Conservation (phyloP, 768 basidiomycete genomes). For the Tylopilus felleus region DNA sequence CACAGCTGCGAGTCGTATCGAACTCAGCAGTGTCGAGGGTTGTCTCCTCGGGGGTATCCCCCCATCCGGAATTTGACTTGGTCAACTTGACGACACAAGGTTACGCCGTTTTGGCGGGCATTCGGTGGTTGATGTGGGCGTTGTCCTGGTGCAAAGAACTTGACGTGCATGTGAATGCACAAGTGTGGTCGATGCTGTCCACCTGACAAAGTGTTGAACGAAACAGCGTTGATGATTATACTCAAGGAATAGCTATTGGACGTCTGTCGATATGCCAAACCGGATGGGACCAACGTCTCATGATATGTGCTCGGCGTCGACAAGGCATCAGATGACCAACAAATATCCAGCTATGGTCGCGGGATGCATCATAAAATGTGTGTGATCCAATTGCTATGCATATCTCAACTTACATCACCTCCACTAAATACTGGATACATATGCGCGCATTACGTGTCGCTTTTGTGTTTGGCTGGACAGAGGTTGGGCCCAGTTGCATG, state of each 20-base stretch:
- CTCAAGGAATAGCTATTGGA: no score
- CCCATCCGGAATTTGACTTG: not conserved
- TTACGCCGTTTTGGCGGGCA: not conserved
- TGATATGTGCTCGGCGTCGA: not conserved
- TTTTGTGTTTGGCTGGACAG: constrained; percentile 13
- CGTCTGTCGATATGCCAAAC: not conserved
- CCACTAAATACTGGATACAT: constrained; percentile 13
- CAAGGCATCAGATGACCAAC: not conserved
- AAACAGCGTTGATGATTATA: no score
- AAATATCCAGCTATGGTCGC: not conserved
- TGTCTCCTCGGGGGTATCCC: not conserved
- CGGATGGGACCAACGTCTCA: not conserved
- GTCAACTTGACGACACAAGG: not conserved
- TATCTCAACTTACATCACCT: constrained; percentile 6
- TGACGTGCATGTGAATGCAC: no score
- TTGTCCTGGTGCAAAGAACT: not conserved
- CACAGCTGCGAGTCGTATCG: no score
- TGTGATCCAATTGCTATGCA: not conserved
- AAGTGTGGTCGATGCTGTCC: not conserved
- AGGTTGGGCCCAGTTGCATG: not conserved
- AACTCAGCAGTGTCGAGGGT: not conserved
- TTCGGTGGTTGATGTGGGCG: not conserved
- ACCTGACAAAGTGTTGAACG: no score
- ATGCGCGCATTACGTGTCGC: constrained; percentile 16
- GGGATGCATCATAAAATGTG: not conserved